Evolutionary conservation across 1,284 basidiomycete species (phyloP).

Genomic region (Cerrena zonata): DNA sequence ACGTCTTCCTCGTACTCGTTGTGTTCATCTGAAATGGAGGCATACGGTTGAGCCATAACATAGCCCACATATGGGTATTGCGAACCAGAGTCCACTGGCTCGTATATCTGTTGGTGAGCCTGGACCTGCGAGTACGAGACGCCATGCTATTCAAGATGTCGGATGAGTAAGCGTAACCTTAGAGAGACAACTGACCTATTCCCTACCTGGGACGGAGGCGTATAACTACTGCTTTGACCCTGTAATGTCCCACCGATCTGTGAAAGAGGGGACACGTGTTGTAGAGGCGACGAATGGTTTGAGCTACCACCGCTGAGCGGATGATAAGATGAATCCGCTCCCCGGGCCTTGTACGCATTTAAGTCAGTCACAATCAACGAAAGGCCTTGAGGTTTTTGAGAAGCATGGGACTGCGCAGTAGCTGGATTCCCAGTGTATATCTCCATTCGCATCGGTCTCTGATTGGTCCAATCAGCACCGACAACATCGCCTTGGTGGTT

Average conservation of each 20-base stretch:
- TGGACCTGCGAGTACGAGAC: not conserved
- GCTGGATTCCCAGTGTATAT: constrained; percentile 9
- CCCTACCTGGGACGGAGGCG: constrained; percentile 1
- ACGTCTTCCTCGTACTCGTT: constrained; percentile 30
- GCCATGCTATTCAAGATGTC: not conserved
- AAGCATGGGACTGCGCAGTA: constrained; percentile 22
- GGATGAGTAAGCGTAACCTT: not conserved
- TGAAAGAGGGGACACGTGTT: not conserved
- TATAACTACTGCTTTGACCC: not conserved
- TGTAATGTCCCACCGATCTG: not conserved
- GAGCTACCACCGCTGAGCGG: constrained; percentile 1
- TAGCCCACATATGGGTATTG: constrained; percentile 15
- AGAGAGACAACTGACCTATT: not conserved
- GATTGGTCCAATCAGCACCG: constrained; percentile 3
- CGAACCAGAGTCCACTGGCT: not conserved
- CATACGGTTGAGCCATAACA: not conserved
- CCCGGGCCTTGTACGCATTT: constrained; percentile 1
- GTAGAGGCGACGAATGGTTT: not conserved
- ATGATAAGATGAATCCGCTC: not conserved
- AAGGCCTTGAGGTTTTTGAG: constrained; percentile 1
- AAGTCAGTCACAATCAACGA: constrained; percentile 2
- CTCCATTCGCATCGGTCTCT: constrained; percentile 7
- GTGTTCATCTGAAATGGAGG: constrained; percentile 1
- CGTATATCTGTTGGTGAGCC: not conserved
- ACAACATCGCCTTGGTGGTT: not conserved